phyloP scores from a whole-genome alignment of 805 yeast species.

The Debaryomyces prosopidis region DNA sequence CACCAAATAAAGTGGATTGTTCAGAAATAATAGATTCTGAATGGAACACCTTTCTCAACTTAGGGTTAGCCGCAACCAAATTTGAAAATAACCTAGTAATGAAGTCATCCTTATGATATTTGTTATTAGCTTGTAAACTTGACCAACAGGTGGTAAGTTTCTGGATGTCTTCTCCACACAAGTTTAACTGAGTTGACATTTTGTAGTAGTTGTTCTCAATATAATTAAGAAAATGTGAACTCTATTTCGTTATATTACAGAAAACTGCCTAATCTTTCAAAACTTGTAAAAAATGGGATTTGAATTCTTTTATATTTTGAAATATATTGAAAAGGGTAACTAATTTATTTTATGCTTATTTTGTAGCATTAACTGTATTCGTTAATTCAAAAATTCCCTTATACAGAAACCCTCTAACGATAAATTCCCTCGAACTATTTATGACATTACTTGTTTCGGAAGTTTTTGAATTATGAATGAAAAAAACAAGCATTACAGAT shows the following conservation, averaged over 20 bases:
- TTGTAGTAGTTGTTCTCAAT: background rate
- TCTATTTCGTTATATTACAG: background rate
- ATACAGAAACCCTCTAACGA: conserved; percentile 4
- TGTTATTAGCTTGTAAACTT: conserved; percentile 26
- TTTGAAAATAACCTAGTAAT: conserved; percentile 32
- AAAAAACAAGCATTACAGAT: background rate
- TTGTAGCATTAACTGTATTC: background rate
- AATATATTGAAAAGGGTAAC: background rate
- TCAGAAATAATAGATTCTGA: conserved; percentile 21
- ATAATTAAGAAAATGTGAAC: too few relatives aligned
- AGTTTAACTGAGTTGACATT: conserved; percentile 5
- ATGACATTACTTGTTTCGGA: conserved; percentile 4
- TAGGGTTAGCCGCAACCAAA: conserved; percentile 31
- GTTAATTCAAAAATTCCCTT: conserved; percentile 7
- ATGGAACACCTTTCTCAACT: conserved; percentile 21
- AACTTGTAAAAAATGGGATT: background rate
- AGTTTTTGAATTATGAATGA: background rate
- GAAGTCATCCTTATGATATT: conserved; percentile 30
- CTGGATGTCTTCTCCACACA: conserved; percentile 15
- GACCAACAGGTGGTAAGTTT: conserved; percentile 35
- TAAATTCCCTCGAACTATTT: conserved; percentile 2
- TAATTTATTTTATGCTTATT: background rate
- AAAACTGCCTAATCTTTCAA: background rate
- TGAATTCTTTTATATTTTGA: conserved; percentile 6
- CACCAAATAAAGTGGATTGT: conserved; percentile 37